phyloP scores from a whole-genome alignment of 2,329 filamentous ascomycete genomes.

The Ceratocystis variospora region DNA sequence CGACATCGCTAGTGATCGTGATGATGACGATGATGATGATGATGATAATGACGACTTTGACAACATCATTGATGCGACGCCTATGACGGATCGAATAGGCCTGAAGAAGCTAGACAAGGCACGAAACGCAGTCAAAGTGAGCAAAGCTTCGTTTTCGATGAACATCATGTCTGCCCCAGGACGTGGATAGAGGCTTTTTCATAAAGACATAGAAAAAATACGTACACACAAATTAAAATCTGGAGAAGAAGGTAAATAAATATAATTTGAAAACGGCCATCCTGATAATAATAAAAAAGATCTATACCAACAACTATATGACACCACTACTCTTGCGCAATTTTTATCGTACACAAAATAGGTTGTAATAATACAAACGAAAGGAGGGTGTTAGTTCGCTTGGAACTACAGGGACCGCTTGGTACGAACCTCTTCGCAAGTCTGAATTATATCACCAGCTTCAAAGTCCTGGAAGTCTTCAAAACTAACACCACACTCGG shows the following conservation, averaged over 20 bases:
- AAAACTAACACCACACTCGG: slow-evolving; percentile 86
- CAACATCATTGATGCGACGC: slow-evolving; percentile 81
- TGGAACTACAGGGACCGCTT: slow-evolving; percentile 43
- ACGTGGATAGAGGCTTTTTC: slow-evolving; percentile 15
- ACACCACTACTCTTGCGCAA: background rate
- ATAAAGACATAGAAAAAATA: background rate
- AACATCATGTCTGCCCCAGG: slow-evolving; percentile 37
- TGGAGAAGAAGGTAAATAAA: background rate
- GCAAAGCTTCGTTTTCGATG: slow-evolving; percentile 39
- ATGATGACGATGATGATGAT: slow-evolving; percentile 46
- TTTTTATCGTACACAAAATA: slow-evolving; percentile 13
- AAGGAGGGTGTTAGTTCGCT: too few species aligned
- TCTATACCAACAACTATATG: background rate
- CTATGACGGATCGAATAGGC: slow-evolving; percentile 74
- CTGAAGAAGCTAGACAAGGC: slow-evolving; percentile 44
- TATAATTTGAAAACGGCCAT: background rate
- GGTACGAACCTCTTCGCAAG: slow-evolving; percentile 65
- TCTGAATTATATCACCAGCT: slow-evolving; percentile 74
- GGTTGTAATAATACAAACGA: slow-evolving; percentile 4
- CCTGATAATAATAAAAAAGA: background rate
- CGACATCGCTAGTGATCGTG: slow-evolving; percentile 27
- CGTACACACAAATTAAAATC: background rate
- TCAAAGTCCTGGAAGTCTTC: slow-evolving; percentile 64
- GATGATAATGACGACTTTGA: slow-evolving; percentile 72
- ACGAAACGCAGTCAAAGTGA: slow-evolving; percentile 34